A percentile compares a stretch with the other conserved stretches of the same genome.
These are phyloP conservation scores for Hypomontagnella monticulosa DNA, from an alignment of 495 filamentous ascomycete species.

Conservation along the genomic window DNA sequence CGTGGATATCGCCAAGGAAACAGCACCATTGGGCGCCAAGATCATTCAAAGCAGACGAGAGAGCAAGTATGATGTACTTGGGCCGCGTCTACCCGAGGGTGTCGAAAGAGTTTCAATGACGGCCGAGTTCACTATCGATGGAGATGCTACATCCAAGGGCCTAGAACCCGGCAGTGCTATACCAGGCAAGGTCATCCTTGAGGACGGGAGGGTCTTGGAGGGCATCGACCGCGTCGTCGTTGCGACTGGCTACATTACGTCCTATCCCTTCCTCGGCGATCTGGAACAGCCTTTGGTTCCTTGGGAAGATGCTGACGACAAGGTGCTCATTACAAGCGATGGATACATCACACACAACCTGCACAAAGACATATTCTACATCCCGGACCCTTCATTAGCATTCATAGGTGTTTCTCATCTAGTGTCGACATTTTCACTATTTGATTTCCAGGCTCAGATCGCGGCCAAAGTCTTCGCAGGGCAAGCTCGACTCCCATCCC, in stretches of 20 bases:
- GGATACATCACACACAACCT: conserved; percentile 73
- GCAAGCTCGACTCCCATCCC: conserved; percentile 57
- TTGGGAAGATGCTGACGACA: conserved; percentile 55
- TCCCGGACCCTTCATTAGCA: conserved; percentile 67
- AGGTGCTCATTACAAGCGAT: conserved; percentile 65
- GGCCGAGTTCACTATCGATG: conserved; percentile 40
- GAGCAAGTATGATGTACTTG: conserved; percentile 65
- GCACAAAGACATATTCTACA: conserved; percentile 74
- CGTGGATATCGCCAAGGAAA: conserved; percentile 67
- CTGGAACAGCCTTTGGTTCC: conserved; percentile 52
- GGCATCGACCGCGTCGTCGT: conserved; percentile 65
- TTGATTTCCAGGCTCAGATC: conserved; percentile 72
- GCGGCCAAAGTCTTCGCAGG: conserved; percentile 66
- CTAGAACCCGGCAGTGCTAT: conserved; percentile 25
- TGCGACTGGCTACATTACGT: conserved; percentile 73
- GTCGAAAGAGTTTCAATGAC: conserved; percentile 63
- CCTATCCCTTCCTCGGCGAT: conserved; percentile 64
- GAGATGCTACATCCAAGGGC: conserved; percentile 30
- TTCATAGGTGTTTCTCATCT: conserved; percentile 71
- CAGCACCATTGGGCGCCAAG: conserved; percentile 57
- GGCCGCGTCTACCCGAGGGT: conserved; percentile 58
- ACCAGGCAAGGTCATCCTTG: conserved; percentile 42
- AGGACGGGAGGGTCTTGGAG: conserved; percentile 54
- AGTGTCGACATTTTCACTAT: conserved; percentile 69
- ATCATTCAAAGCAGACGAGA: conserved; percentile 69